phyloP scores from a whole-genome alignment of 192 early-diverging fungal species.

The Backusella sp. region DNA sequence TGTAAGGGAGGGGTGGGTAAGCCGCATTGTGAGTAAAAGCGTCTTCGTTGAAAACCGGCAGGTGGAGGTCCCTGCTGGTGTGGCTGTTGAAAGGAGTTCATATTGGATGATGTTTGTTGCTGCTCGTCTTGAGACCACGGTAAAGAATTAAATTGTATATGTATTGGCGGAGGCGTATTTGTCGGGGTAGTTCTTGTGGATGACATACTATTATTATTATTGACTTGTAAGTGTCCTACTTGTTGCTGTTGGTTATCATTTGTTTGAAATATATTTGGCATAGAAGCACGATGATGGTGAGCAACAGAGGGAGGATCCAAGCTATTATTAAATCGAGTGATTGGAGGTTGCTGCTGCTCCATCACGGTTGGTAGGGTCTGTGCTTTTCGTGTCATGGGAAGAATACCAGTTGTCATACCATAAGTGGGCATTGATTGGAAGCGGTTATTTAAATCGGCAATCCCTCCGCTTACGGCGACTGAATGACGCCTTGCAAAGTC shows the following conservation, averaged over 20 bases:
- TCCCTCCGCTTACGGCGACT: neutral
- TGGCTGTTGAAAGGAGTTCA: neutral
- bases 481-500: slow-evolving; percentile 9
- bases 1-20: neutral
- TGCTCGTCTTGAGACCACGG: slow-evolving; percentile 1
- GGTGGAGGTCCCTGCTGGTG: neutral
- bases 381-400: neutral
- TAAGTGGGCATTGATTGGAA: neutral
- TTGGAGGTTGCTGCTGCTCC: neutral
- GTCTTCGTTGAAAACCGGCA: neutral
- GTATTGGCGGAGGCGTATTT: neutral
- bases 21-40: neutral
- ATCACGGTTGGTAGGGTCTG: neutral
- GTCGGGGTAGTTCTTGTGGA: neutral
- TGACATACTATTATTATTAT: neutral
- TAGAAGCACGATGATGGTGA: slow-evolving; percentile 5
- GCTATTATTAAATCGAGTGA: neutral
- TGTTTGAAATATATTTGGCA: slow-evolving; percentile 14
- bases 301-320: neutral
- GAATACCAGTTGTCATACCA: neutral
- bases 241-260: neutral
- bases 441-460: slow-evolving; percentile 5
- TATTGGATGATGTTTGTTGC: neutral
- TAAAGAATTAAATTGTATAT: slow-evolving; percentile 1
- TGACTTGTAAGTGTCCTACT: neutral